phyloP scores from a whole-genome alignment of 495 filamentous ascomycete species.

The Elasticomyces elasticus region DNA sequence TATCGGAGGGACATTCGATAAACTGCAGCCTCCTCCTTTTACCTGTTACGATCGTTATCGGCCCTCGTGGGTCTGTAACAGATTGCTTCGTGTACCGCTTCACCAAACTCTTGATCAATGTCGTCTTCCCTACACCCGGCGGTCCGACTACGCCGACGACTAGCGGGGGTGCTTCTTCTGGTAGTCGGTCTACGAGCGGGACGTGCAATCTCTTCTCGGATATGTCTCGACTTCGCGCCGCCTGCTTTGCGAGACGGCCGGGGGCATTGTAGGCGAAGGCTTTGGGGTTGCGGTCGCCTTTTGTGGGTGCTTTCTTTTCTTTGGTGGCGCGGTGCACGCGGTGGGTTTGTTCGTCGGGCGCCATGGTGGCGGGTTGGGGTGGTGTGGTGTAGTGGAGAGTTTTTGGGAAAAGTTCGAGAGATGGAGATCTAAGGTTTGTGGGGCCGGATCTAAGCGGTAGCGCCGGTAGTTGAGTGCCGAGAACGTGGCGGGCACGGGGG shows the following conservation, averaged over 20 bases:
- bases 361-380: conserved; percentile 34
- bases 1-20: conserved; percentile 89
- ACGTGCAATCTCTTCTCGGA: conserved; percentile 95
- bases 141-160: conserved; percentile 89
- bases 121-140: conserved; percentile 74
- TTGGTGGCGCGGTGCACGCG: conserved; percentile 77
- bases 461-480: too few species aligned
- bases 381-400: not conserved
- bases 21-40: conserved; percentile 89
- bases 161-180: conserved; percentile 89
- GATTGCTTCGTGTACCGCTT: conserved; percentile 93
- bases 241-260: conserved; percentile 71
- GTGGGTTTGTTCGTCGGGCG: conserved; percentile 73
- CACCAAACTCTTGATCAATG: conserved; percentile 82
- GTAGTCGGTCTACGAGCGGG: conserved; percentile 85
- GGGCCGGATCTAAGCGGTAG: too few species aligned
- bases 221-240: conserved; percentile 86
- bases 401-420: too few species aligned
- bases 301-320: conserved; percentile 70
- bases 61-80: conserved; percentile 76
- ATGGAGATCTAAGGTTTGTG: too few species aligned
- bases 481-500: too few species aligned
- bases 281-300: conserved; percentile 71
- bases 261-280: conserved; percentile 82
- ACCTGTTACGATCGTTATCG: conserved; percentile 88